Percentiles rank a stretch among this genome's conserved stretches.
phyloP scores from a whole-genome alignment of 352 stramenopile genomes.

The Phytophthora brassicae region DNA sequence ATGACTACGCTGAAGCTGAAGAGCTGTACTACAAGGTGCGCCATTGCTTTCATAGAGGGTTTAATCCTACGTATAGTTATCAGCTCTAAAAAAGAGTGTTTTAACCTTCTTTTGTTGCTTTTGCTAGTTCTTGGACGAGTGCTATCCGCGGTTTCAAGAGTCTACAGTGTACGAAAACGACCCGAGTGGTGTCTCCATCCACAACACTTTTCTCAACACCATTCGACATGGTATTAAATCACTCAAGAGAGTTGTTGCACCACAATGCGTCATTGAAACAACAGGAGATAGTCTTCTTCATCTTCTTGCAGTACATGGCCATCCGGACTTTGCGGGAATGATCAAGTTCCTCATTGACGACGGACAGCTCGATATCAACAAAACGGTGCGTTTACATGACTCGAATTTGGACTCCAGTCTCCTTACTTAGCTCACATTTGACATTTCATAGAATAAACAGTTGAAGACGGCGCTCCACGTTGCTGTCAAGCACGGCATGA shows the following conservation, averaged over 20 bases:
- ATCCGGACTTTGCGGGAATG: constrained; percentile 33
- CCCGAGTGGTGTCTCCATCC: constrained; percentile 38
- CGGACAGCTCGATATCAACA: constrained; percentile 42
- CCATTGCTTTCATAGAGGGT: no score
- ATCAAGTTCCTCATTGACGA: constrained; percentile 44
- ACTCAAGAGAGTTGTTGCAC: constrained; percentile 42
- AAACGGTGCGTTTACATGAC: constrained; percentile 25
- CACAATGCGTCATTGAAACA: constrained; percentile 45
- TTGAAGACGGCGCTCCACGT: constrained; percentile 51
- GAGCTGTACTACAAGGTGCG: constrained; percentile 42
- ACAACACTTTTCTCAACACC: constrained; percentile 46
- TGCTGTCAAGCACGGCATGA: constrained; percentile 41
- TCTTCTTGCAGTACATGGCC: constrained; percentile 39
- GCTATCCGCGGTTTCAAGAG: constrained; percentile 36
- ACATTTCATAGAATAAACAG: constrained; percentile 44
- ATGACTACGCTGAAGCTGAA: constrained; percentile 39
- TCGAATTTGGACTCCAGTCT: no score
- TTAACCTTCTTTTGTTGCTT: neutral
- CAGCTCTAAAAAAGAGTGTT: no score
- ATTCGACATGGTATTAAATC: constrained; percentile 33
- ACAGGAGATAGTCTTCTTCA: constrained; percentile 55
- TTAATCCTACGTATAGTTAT: neutral
- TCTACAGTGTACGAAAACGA: constrained; percentile 39
- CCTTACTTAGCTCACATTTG: neutral
- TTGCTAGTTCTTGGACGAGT: constrained; percentile 37